A percentile compares a stretch with the other conserved stretches of the same genome.
These are phyloP conservation scores for Russula lepida DNA, from an alignment of 768 basidiomycete genomes.

Conservation along the genomic window DNA sequence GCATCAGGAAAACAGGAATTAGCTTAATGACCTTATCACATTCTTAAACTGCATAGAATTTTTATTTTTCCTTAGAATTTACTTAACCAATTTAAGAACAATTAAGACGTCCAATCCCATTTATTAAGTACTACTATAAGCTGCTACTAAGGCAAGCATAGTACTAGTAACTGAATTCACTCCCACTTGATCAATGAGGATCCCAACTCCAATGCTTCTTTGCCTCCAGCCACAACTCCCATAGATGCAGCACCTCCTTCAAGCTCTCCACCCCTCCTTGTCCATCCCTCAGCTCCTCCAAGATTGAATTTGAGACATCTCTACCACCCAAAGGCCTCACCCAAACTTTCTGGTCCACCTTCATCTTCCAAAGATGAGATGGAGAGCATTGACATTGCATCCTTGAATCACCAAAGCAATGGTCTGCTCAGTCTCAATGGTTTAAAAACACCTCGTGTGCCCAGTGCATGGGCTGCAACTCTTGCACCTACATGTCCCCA, in stretches of 20 bases:
- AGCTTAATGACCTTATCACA: no score
- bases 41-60: no score
- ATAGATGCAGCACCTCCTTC: conserved; percentile 16
- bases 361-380: conserved; percentile 45
- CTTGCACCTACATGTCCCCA: conserved; percentile 27
- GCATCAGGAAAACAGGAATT: no score
- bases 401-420: conserved; percentile 20
- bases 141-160: no score
- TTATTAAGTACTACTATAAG: no score
- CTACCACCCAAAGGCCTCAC: conserved; percentile 52
- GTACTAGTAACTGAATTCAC: no score
- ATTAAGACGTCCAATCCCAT: no score
- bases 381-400: conserved; percentile 27
- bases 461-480: conserved; percentile 39
- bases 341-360: conserved; percentile 62
- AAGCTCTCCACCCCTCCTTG: conserved; percentile 42
- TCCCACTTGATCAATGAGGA: no score
- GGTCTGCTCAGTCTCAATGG: conserved; percentile 26
- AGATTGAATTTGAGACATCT: conserved; percentile 49
- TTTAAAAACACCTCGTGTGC: conserved; percentile 39
- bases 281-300: conserved; percentile 36
- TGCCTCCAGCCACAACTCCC: conserved; percentile 20
- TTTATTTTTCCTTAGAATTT: no score
- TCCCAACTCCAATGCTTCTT: neutral
- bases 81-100: no score